A percentile compares a stretch with the other conserved stretches of the same genome.
phyloP scores from a whole-genome alignment of 768 basidiomycete species.

The Hydnomerulius pinastri region DNA sequence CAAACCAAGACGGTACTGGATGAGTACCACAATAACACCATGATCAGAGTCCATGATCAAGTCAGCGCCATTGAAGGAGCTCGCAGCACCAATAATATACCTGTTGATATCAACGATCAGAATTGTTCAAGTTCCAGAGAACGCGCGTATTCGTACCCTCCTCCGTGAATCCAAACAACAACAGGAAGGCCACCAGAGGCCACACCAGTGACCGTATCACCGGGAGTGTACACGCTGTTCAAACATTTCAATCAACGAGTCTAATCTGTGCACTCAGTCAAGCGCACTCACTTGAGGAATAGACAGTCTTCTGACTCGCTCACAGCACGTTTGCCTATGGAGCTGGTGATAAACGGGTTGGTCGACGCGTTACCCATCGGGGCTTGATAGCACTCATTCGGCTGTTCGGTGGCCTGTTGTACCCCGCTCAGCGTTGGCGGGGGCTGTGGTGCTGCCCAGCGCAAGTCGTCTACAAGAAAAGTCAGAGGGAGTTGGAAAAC shows the following conservation, averaged over 20 bases:
- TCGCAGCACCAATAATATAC: conserved; percentile 22
- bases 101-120: conserved; percentile 11
- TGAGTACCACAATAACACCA: conserved; percentile 27
- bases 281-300: conserved; percentile 28
- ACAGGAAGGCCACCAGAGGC: conserved; percentile 26
- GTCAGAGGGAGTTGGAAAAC: not conserved
- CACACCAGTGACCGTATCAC: conserved; percentile 3
- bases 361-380: conserved; percentile 29
- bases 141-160: conserved; percentile 30
- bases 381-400: conserved; percentile 34
- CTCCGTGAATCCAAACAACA: conserved; percentile 39
- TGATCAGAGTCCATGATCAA: conserved; percentile 28
- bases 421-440: conserved; percentile 21
- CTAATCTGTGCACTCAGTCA: not conserved
- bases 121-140: not conserved
- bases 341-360: conserved; percentile 18
- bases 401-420: conserved; percentile 28
- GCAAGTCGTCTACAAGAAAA: conserved; percentile 17
- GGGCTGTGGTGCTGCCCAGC: conserved; percentile 32
- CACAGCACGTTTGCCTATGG: conserved; percentile 12
- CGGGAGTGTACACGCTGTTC: conserved; percentile 34
- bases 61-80: conserved; percentile 20
- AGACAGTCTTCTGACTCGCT: conserved; percentile 32
- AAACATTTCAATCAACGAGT: not conserved
- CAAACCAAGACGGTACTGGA: conserved; percentile 38